phyloP scores from a whole-genome alignment of 2,329 filamentous ascomycete species.

The Fusarium vanettenii region DNA sequence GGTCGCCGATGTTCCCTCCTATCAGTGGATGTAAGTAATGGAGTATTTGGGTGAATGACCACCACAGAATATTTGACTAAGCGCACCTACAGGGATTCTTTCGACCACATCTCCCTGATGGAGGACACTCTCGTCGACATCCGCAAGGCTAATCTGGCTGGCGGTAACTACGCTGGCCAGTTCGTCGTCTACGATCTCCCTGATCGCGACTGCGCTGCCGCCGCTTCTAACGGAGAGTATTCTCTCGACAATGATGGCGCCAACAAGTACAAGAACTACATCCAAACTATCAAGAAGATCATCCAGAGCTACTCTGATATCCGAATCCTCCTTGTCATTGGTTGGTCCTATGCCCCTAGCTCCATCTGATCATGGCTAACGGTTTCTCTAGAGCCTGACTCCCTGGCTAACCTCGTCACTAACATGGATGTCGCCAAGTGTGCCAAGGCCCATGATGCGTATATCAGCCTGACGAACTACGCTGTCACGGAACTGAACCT shows the following conservation, averaged over 20 bases:
- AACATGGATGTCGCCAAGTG: slow-evolving; percentile 65
- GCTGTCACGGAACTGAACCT: slow-evolving; percentile 64
- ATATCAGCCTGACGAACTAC: slow-evolving; percentile 62
- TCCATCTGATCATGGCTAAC: neutral
- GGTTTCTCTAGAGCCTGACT: slow-evolving; percentile 62
- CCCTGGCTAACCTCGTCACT: slow-evolving; percentile 69
- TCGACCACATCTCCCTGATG: slow-evolving; percentile 60
- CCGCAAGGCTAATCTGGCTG: slow-evolving; percentile 50
- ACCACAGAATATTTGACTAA: slow-evolving; percentile 5
- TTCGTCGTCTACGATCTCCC: slow-evolving; percentile 70
- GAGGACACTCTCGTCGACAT: slow-evolving; percentile 59
- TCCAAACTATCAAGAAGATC: slow-evolving; percentile 59
- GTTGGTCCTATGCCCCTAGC: slow-evolving; percentile 24
- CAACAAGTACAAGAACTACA: slow-evolving; percentile 67
- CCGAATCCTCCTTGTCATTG: slow-evolving; percentile 58
- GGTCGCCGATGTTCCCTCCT: slow-evolving; percentile 64
- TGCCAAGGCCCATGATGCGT: slow-evolving; percentile 58
- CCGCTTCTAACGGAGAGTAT: slow-evolving; percentile 68
- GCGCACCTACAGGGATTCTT: slow-evolving; percentile 56
- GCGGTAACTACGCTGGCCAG: slow-evolving; percentile 57
- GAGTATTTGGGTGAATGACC: fast-evolving
- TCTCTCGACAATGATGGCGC: slow-evolving; percentile 62
- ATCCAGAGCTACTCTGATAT: slow-evolving; percentile 58
- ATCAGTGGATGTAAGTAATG: slow-evolving; percentile 61
- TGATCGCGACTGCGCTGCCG: slow-evolving; percentile 68